Percentiles rank a stretch among this genome's conserved stretches.
Evolutionary conservation across 306 rosid species (phyloP).

Genomic region (Castanea crenata): DNA sequence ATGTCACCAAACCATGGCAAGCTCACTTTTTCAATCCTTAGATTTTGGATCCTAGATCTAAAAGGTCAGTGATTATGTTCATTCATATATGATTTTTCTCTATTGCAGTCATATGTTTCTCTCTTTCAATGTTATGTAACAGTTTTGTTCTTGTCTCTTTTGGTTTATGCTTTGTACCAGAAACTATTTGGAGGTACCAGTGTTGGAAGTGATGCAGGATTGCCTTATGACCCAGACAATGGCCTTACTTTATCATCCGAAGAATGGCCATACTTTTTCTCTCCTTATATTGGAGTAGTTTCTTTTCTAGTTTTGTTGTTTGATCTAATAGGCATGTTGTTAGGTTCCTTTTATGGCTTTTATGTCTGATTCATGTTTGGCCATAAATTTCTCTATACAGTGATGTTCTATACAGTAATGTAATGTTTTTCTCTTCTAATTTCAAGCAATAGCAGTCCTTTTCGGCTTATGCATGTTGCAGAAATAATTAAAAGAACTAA

Average conservation of each 20-base stretch:
- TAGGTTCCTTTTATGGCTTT: not conserved
- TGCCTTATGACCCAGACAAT: constrained; percentile 8
- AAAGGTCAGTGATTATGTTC: too few species aligned
- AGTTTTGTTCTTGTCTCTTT: too few species aligned
- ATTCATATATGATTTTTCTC: too few species aligned
- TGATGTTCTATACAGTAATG: not conserved
- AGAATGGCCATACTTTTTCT: not conserved
- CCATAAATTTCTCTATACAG: not conserved
- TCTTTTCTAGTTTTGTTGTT: not conserved
- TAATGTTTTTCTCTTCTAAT: not conserved
- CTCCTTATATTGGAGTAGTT: not conserved
- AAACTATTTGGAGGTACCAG: not conserved
- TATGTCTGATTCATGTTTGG: not conserved
- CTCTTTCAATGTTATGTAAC: too few species aligned
- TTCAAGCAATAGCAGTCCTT: not conserved
- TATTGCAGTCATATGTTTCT: too few species aligned
- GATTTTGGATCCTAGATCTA: too few species aligned
- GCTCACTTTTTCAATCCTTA: too few species aligned
- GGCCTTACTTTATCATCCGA: constrained; percentile 14
- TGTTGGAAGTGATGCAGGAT: not conserved
- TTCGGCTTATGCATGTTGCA: not conserved
- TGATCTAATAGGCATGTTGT: too few species aligned
- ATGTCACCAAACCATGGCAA: too few species aligned
- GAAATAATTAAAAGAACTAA: not conserved
- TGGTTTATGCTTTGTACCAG: too few species aligned